Conservation (phyloP, 139 green algal species). For the Chlamydomonas urium region DNA sequence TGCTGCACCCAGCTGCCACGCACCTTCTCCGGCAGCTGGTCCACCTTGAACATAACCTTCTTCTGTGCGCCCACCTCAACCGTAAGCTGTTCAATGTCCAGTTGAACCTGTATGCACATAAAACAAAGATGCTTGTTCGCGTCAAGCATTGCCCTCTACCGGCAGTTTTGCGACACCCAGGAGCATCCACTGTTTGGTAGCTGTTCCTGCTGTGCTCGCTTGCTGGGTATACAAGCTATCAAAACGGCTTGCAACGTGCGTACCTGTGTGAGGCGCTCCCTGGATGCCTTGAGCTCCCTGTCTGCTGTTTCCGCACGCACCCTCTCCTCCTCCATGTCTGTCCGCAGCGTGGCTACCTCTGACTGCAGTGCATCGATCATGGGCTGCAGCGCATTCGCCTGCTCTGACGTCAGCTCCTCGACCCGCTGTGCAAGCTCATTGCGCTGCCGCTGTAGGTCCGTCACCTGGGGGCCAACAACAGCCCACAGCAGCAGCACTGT, state of each 20-base stretch:
- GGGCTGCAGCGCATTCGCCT: slow-evolving; percentile 18
- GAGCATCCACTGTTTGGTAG: too few relatives aligned
- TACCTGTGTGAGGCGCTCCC: not conserved
- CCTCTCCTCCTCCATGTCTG: not conserved
- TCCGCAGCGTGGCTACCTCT: slow-evolving; percentile 1
- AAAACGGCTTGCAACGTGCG: too few relatives aligned
- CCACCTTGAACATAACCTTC: not conserved
- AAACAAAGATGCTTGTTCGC: too few relatives aligned
- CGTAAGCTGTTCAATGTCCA: too few relatives aligned
- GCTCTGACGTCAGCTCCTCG: slow-evolving; percentile 16
- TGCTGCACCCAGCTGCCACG: too few relatives aligned
- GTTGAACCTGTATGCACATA: too few relatives aligned
- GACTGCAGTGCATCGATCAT: slow-evolving; percentile 27
- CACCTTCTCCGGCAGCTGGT: slow-evolving; percentile 44
- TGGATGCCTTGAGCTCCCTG: not conserved
- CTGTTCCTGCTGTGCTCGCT: too few relatives aligned
- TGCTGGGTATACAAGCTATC: too few relatives aligned
- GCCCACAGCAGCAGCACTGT: too few relatives aligned
- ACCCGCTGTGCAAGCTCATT: slow-evolving; percentile 36
- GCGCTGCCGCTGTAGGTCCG: slow-evolving; percentile 50
- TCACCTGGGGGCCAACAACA: too few relatives aligned
- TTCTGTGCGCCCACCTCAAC: not conserved
- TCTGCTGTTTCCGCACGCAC: not conserved
- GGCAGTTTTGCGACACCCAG: too few relatives aligned
- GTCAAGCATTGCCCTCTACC: too few relatives aligned